Evolutionary conservation across 305 asterid genomes (phyloP).

Genomic region (Fraxinus sp.): DNA sequence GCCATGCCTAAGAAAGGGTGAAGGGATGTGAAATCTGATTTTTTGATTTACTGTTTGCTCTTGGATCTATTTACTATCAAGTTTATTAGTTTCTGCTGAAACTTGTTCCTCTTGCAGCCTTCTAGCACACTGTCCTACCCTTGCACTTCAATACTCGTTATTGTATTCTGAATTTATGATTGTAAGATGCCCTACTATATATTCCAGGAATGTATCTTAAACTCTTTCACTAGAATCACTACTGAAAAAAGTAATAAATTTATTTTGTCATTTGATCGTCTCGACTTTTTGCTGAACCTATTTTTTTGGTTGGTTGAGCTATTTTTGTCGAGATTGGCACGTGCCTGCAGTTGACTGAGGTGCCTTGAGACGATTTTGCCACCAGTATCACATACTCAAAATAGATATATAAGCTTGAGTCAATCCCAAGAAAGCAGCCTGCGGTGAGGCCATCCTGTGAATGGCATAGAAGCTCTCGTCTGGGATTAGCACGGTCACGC

Average conservation of each 20-base stretch:
- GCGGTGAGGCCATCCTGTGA: neutral
- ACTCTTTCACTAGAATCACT: neutral
- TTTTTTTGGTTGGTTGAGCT: neutral
- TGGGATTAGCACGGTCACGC: neutral
- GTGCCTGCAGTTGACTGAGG: neutral
- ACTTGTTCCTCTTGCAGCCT: neutral
- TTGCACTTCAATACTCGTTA: neutral
- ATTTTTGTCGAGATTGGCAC: neutral
- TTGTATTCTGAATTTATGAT: neutral
- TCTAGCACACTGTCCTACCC: neutral
- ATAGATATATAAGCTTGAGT: neutral
- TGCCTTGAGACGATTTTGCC: neutral
- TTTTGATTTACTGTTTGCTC: neutral
- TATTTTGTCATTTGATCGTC: slow-evolving; percentile 1
- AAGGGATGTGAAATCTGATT: slow-evolving; percentile 1
- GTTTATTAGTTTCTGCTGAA: neutral
- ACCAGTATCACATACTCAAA: neutral
- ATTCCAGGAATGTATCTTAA: neutral
- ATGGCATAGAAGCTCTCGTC: neutral
- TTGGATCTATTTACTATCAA: neutral
- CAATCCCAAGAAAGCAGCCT: neutral
- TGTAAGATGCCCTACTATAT: neutral
- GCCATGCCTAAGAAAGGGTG: slow-evolving; percentile 93
- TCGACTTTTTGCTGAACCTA: neutral
- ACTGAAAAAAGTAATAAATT: neutral